phyloP scores from a whole-genome alignment of 2,329 filamentous ascomycete species.

The Penicillium sp. region DNA sequence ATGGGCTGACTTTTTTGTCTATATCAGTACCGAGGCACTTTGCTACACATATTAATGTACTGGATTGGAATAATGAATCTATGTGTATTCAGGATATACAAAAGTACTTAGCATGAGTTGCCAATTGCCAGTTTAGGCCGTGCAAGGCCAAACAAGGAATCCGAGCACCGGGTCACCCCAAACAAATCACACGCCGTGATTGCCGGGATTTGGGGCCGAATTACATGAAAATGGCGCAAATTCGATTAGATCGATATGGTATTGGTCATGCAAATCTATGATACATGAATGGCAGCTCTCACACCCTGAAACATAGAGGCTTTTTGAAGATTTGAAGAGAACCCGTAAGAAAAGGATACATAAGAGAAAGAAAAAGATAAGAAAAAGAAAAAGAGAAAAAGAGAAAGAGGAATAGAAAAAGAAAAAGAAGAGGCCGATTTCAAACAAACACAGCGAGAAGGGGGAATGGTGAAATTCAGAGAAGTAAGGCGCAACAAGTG shows the following conservation, averaged over 20 bases:
- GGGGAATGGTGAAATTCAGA: slow-evolving; percentile 12
- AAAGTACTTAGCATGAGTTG: background rate
- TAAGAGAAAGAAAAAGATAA: slow-evolving; percentile 13
- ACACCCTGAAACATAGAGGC: slow-evolving; percentile 8
- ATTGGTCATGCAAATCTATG: slow-evolving; percentile 28
- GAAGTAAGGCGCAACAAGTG: slow-evolving; percentile 10
- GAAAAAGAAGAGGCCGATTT: slow-evolving; percentile 16
- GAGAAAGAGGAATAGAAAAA: slow-evolving; percentile 7
- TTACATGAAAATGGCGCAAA: background rate
- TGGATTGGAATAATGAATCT: background rate
- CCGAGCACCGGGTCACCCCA: background rate
- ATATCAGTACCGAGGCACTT: background rate
- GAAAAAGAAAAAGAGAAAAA: slow-evolving; percentile 14
- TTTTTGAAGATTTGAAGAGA: slow-evolving; percentile 15
- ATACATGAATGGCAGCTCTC: slow-evolving; percentile 28
- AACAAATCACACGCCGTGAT: background rate
- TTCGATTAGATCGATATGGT: slow-evolving; percentile 20
- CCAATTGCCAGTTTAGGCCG: background rate
- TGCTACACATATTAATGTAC: background rate
- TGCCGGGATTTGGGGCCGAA: background rate
- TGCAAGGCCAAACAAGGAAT: background rate
- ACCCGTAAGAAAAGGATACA: slow-evolving; percentile 21
- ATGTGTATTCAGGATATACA: background rate
- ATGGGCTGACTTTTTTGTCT: background rate
- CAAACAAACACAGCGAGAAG: slow-evolving; percentile 13